Conservation (phyloP, 1,139 yeast genomes). For the Taiozyma sp. region DNA sequence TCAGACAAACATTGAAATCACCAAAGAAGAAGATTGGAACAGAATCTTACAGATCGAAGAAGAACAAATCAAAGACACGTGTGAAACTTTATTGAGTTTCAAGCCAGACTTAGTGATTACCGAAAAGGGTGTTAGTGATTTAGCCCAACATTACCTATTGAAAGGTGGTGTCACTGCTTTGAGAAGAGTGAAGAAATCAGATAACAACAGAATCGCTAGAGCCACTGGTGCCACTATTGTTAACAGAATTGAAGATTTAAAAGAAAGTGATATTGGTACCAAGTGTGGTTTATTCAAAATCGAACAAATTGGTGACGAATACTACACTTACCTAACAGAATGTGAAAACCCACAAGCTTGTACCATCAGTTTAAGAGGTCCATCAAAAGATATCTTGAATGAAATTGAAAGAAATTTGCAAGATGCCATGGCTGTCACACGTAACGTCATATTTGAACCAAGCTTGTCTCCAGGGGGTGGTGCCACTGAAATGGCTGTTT, state of each 20-base stretch:
- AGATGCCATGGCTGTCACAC: constrained; percentile 97
- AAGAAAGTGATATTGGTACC: constrained; percentile 85
- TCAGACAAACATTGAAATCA: constrained; percentile 95
- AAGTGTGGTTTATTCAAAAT: constrained; percentile 89
- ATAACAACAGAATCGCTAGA: constrained; percentile 93
- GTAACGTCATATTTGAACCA: constrained; percentile 94
- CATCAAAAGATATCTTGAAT: constrained; percentile 92
- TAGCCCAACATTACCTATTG: constrained; percentile 93
- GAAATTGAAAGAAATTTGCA: constrained; percentile 96
- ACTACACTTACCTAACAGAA: constrained; percentile 79
- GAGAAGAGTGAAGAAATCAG: constrained; percentile 94
- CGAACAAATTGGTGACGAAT: constrained; percentile 96
- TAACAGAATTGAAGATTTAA: constrained; percentile 90
- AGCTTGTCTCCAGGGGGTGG: constrained; percentile 98
- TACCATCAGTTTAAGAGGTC: constrained; percentile 89
- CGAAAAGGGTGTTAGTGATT: constrained; percentile 97
- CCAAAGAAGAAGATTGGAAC: constrained; percentile 96
- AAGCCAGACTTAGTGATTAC: constrained; percentile 95
- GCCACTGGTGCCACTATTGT: constrained; percentile 98
- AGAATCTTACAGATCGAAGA: constrained; percentile 95
- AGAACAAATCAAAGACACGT: constrained; percentile 86
- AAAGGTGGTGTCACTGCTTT: constrained; percentile 92
- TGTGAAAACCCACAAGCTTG: constrained; percentile 91
- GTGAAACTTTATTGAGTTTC: constrained; percentile 79
- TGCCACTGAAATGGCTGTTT: constrained; percentile 98